Conservation (phyloP, 768 basidiomycete genomes). For the Auricularia sp. region DNA sequence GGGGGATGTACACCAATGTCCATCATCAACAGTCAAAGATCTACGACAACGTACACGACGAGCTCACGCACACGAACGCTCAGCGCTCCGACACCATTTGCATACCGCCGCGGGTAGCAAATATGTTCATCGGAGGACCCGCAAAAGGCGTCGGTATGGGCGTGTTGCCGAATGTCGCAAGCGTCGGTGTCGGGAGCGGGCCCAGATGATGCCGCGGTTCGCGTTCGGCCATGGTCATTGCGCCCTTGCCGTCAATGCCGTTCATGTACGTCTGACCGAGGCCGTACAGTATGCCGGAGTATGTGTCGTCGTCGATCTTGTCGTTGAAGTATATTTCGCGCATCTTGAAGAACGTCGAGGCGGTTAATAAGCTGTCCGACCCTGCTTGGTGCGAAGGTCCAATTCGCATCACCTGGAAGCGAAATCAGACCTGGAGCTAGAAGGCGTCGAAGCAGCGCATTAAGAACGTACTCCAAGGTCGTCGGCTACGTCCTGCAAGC, state of each 20-base stretch:
- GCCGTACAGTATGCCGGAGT: constrained; percentile 75
- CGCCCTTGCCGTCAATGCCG: neutral
- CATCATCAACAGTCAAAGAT: neutral
- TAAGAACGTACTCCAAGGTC: constrained; percentile 71
- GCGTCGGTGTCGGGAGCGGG: neutral
- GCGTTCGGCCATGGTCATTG: constrained; percentile 5
- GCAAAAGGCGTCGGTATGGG: neutral
- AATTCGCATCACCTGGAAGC: constrained; percentile 67
- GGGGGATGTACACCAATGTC: neutral
- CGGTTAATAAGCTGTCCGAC: constrained; percentile 90
- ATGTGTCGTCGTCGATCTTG: constrained; percentile 72
- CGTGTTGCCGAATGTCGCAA: neutral
- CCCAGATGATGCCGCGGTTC: neutral
- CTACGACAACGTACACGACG: neutral
- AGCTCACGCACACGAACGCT: neutral
- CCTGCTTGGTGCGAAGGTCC: constrained; percentile 92
- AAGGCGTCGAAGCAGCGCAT: neutral
- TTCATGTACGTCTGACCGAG: constrained; percentile 51
- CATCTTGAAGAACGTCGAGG: constrained; percentile 94
- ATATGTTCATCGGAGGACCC: neutral
- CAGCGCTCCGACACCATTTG: neutral
- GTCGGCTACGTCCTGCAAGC: constrained; percentile 90
- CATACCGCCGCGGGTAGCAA: neutral
- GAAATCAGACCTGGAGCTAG: neutral
- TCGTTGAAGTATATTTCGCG: constrained; percentile 85